These are phyloP conservation scores for Syzygium aromaticum DNA, from an alignment of 345 rosid genomes.

Conservation along the genomic window DNA sequence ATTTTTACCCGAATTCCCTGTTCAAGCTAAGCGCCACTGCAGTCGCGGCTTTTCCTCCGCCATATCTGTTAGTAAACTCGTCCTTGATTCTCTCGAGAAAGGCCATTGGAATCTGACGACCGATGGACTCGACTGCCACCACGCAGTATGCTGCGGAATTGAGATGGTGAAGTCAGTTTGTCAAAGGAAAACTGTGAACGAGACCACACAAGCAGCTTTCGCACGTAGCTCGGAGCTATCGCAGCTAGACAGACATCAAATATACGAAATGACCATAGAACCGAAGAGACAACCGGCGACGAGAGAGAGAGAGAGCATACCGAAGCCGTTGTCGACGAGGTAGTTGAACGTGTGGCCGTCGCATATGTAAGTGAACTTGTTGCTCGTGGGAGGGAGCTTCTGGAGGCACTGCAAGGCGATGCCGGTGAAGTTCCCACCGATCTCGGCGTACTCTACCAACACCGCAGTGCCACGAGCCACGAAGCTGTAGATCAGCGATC, in stretches of 20 bases:
- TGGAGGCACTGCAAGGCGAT: background rate
- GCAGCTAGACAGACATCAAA: background rate
- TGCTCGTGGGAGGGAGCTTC: background rate
- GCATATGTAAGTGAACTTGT: background rate
- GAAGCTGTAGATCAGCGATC: slow-evolving; percentile 1
- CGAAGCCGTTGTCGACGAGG: background rate
- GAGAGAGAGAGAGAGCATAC: background rate
- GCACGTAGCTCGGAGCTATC: background rate
- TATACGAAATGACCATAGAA: too few relatives aligned
- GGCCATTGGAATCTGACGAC: slow-evolving; percentile 29
- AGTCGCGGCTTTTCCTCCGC: slow-evolving; percentile 26
- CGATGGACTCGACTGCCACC: slow-evolving; percentile 31
- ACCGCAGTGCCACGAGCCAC: background rate
- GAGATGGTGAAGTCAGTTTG: background rate
- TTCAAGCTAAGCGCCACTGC: slow-evolving; percentile 21
- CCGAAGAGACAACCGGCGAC: background rate
- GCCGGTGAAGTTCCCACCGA: background rate
- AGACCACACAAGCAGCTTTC: background rate
- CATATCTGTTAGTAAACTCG: slow-evolving; percentile 21
- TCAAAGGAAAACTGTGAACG: background rate
- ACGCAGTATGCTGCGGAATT: slow-evolving; percentile 29
- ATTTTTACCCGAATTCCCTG: slow-evolving; percentile 15
- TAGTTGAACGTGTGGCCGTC: background rate
- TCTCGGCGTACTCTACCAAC: background rate
- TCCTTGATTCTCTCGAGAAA: slow-evolving; percentile 30